These are phyloP conservation scores for Ichthyophthirius multifiliis DNA, from an alignment of 169 alveolate genomes.

Conservation along the genomic window DNA sequence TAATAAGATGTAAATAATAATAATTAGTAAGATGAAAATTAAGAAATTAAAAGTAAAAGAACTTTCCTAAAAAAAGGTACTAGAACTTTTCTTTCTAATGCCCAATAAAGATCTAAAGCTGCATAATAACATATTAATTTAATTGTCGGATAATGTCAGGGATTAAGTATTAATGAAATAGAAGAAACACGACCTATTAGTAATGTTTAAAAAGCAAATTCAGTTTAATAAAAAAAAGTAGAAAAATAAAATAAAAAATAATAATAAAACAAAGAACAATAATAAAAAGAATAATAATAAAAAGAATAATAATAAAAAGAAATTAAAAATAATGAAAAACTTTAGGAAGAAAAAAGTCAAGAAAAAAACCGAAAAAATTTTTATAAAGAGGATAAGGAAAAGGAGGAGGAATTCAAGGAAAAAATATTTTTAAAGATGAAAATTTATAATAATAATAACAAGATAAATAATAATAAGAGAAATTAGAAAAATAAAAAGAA, in stretches of 20 bases:
- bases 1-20: background rate
- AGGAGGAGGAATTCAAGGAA: background rate
- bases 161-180: too few relatives aligned
- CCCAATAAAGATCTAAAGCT: background rate
- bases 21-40: background rate
- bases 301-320: too few relatives aligned
- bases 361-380: too few relatives aligned
- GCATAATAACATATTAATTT: background rate
- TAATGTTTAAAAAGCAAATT: too few relatives aligned
- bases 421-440: background rate
- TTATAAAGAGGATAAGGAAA: background rate
- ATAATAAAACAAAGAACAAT: too few relatives aligned
- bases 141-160: background rate
- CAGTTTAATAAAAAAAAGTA: too few relatives aligned
- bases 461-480: too few relatives aligned
- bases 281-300: too few relatives aligned
- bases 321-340: background rate
- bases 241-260: too few relatives aligned
- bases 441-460: background rate
- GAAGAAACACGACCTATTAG: too few relatives aligned
- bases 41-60: background rate
- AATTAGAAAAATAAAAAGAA: too few relatives aligned
- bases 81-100: background rate
- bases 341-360: background rate
- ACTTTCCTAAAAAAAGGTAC: background rate